Conservation (phyloP, 129 eudicot genomes). For the Cynara cardunculus region DNA sequence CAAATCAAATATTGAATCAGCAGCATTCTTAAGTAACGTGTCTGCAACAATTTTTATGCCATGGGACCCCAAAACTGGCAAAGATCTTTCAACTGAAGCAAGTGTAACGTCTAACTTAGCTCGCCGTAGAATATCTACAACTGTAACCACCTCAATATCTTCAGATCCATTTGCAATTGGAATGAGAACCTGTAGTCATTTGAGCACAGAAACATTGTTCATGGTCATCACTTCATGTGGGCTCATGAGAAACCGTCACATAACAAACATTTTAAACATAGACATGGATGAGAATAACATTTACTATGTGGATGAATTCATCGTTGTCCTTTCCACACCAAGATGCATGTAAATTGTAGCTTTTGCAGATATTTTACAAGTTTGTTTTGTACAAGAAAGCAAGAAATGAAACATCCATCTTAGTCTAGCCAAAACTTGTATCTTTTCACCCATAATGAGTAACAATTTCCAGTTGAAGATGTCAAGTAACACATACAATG, state of each 20-base stretch:
- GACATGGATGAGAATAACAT: not conserved
- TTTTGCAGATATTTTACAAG: too few species aligned
- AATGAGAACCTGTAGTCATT: conserved; percentile 61
- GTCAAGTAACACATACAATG: not conserved
- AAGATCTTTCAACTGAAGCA: conserved; percentile 63
- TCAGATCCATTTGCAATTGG: conserved; percentile 89
- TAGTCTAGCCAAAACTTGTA: not conserved
- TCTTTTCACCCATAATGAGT: not conserved
- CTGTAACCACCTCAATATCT: conserved; percentile 72
- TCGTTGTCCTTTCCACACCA: not conserved
- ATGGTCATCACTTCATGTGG: not conserved
- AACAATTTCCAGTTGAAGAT: not conserved
- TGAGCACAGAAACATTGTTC: not conserved
- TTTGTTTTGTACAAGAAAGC: not conserved
- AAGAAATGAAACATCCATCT: not conserved
- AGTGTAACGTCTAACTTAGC: conserved; percentile 66
- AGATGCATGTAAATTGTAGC: too few species aligned
- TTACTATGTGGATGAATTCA: not conserved
- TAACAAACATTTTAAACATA: not conserved
- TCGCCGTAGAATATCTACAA: conserved; percentile 54
- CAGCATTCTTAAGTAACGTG: conserved; percentile 38
- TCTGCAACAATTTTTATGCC: conserved; percentile 72
- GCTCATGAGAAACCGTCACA: not conserved
- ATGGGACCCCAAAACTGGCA: conserved; percentile 49
- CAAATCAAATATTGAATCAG: conserved; percentile 51